Conservation (phyloP, 2,329 filamentous ascomycete species). For the Endothia cerciana region DNA sequence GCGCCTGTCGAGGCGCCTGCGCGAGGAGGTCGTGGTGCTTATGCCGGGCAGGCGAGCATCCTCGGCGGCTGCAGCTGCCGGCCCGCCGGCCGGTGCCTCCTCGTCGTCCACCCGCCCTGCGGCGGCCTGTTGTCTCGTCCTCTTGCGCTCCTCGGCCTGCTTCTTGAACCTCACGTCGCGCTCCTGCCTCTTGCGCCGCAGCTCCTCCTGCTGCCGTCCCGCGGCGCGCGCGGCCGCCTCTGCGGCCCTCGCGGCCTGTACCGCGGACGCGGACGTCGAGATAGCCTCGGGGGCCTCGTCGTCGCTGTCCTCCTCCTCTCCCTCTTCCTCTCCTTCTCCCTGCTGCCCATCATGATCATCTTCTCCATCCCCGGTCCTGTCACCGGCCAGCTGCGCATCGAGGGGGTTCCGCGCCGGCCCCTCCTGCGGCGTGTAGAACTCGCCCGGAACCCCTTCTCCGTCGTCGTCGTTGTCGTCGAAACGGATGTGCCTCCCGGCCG, state of each 20-base stretch:
- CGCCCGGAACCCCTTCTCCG: constrained; percentile 31
- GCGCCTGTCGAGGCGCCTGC: constrained; percentile 40
- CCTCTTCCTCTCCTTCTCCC: constrained; percentile 38
- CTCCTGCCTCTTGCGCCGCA: constrained; percentile 60
- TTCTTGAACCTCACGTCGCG: constrained; percentile 58
- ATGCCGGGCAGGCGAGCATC: constrained; percentile 21
- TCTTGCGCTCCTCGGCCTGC: constrained; percentile 56
- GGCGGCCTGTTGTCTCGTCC: constrained; percentile 34
- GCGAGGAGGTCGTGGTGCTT: constrained; percentile 23
- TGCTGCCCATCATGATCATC: constrained; percentile 23
- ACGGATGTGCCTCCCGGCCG: constrained; percentile 36
- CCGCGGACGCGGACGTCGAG: constrained; percentile 52
- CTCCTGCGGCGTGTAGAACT: constrained; percentile 39
- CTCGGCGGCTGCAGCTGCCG: constrained; percentile 29
- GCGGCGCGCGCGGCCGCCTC: constrained; percentile 54
- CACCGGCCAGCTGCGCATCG: constrained; percentile 31
- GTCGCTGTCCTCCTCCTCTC: constrained; percentile 50
- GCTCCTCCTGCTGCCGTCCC: constrained; percentile 52
- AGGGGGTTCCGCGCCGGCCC: constrained; percentile 32
- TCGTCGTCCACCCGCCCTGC: constrained; percentile 33
- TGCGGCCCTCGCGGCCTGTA: constrained; percentile 49
- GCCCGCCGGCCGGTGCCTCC: constrained; percentile 14
- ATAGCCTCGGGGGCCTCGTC: constrained; percentile 63
- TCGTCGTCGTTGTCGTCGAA: constrained; percentile 35
- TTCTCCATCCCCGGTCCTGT: too few relatives aligned